Evolutionary conservation across 192 early-diverging fungal genomes (phyloP).

Genomic region (Dissophora ornata): DNA sequence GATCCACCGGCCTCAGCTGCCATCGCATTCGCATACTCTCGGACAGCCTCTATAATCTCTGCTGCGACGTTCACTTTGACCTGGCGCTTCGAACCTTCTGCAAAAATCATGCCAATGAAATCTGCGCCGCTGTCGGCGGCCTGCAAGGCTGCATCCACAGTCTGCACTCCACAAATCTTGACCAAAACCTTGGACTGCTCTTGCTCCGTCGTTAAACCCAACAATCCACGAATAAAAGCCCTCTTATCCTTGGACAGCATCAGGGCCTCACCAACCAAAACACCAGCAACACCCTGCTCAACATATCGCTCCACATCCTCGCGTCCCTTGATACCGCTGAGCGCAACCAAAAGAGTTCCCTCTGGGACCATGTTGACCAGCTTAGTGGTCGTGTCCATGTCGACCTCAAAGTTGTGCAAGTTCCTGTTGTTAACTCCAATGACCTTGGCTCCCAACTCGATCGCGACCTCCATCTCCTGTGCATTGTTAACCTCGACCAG

Average conservation of each 20-base stretch:
- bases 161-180: slow-evolving; percentile 95
- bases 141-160: slow-evolving; percentile 80
- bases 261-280: slow-evolving; percentile 95
- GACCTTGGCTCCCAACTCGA: slow-evolving; percentile 83
- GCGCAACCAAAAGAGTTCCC: slow-evolving; percentile 80
- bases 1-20: slow-evolving; percentile 6
- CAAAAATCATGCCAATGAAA: slow-evolving; percentile 96
- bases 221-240: slow-evolving; percentile 79
- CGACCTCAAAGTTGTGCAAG: slow-evolving; percentile 95
- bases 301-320: slow-evolving; percentile 87
- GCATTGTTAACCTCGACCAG: slow-evolving; percentile 96
- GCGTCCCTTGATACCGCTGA: slow-evolving; percentile 90
- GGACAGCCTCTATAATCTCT: slow-evolving; percentile 79
- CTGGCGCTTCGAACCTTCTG: slow-evolving; percentile 78
- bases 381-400: slow-evolving; percentile 84
- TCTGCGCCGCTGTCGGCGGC: slow-evolving; percentile 86
- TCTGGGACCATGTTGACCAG: slow-evolving; percentile 84
- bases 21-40: slow-evolving; percentile 47
- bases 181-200: slow-evolving; percentile 61
- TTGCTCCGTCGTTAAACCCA: slow-evolving; percentile 54
- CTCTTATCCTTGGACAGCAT: slow-evolving; percentile 86
- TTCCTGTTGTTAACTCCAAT: slow-evolving; percentile 99
- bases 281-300: slow-evolving; percentile 78
- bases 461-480: slow-evolving; percentile 89
- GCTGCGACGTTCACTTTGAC: slow-evolving; percentile 74